Evolutionary conservation across 2,329 filamentous ascomycete species (phyloP), one percentile per base, ranked within the genome.

Genomic region (Daldinia sp.): DNA sequence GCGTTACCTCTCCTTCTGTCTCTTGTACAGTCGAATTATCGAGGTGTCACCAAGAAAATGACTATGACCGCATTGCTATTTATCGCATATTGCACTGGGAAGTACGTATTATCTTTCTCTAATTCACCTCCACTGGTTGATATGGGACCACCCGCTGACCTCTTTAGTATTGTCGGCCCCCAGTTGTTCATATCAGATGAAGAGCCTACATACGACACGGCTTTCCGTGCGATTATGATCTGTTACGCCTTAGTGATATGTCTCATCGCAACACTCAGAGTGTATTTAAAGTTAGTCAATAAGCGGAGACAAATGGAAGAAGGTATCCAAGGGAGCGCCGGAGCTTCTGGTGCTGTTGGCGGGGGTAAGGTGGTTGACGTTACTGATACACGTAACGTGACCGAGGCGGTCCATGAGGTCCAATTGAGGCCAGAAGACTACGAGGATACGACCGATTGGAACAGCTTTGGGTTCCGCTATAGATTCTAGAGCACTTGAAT

Each of bases 371-470:
- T 81, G 18, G 73, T 79, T 12, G 76, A 76, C 28, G 68, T 74
- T 3, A 70, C 67, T 2, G 72, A 70, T 6, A 61, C 67, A 0
- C 72, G 72, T 0, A 69, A 78, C 37, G 73, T 78, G 4, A 74
- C 74, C 1, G 77, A 77, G 42, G 76, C 74, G n/a, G 76, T 79
- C n/a, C 73, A 74, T 10, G 77, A 77, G 33, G 75, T 82, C 0
- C 79, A 81, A 55, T 73, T 85, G 23, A 76, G 79, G 18, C 78
- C 81, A 0, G 81, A 82, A 60, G 84, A 86, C 65, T 86, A 87
- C 63, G 86, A 88, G 20, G 87, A 90, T 75, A 77, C 86, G 2
- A 89, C 88, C 1, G 88, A 90, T 72, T 88, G 86, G 84, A 83
- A 88, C 41, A 88, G 83, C 0, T 75, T 82, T 18, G 88, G 88